A percentile compares a stretch with the other conserved stretches of the same genome.
Conservation (phyloP, 768 basidiomycete genomes). For the Leccinum aurantiacum region DNA sequence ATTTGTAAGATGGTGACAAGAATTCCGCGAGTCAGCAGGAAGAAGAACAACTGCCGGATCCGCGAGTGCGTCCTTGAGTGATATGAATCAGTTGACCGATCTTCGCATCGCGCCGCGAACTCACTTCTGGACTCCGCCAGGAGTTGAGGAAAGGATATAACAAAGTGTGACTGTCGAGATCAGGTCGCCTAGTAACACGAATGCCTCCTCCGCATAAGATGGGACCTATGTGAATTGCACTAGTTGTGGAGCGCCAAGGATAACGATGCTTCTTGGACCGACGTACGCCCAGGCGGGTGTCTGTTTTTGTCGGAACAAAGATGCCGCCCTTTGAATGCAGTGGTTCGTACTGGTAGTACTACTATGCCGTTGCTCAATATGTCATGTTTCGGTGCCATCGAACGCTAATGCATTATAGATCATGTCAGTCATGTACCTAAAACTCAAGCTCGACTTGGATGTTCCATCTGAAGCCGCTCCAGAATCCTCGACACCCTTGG, state of each 20-base stretch:
- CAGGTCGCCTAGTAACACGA: constrained; percentile 8
- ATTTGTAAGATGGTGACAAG: constrained; percentile 17
- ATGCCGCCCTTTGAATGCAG: no score
- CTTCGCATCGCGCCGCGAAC: not conserved
- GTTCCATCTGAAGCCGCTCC: no score
- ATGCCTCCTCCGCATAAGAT: constrained; percentile 6
- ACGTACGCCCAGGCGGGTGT: no score
- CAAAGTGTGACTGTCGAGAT: constrained; percentile 11
- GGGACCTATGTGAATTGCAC: not conserved
- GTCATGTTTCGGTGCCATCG: no score
- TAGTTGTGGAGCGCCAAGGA: not conserved
- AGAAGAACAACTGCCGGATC: constrained; percentile 11
- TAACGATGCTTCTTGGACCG: not conserved
- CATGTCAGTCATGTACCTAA: no score
- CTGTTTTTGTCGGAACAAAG: no score
- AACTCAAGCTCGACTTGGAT: no score
- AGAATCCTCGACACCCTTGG: no score
- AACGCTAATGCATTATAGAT: no score
- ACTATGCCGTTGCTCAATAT: no score
- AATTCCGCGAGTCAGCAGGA: constrained; percentile 16
- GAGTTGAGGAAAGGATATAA: constrained; percentile 14
- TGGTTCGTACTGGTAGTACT: no score
- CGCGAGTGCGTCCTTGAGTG: constrained; percentile 8
- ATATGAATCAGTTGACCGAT: not conserved
- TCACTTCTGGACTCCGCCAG: constrained; percentile 6